Evolutionary conservation across 768 basidiomycete genomes (phyloP).

Genomic region (Agrocybe pediades): DNA sequence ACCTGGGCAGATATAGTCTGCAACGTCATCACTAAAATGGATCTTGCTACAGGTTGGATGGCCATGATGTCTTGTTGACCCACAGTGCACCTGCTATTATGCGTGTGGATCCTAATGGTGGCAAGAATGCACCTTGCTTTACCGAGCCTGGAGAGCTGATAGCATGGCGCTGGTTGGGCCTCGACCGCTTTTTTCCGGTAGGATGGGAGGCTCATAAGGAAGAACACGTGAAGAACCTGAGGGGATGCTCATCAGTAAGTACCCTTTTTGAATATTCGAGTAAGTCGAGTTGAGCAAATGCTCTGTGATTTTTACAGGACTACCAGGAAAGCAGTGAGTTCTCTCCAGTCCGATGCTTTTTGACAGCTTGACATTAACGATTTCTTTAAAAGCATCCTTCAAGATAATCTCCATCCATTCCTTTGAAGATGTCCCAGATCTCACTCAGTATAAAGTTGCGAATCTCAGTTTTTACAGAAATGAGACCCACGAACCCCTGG

Average conservation of each 20-base stretch:
- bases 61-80: constrained; percentile 56
- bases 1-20: too few species aligned
- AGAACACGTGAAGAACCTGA: constrained; percentile 35
- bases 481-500: constrained; percentile 51
- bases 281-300: too few species aligned
- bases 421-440: constrained; percentile 37
- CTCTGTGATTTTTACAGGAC: constrained; percentile 56
- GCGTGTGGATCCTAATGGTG: constrained; percentile 25
- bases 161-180: constrained; percentile 70
- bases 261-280: too few species aligned
- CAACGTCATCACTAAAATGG: too few species aligned
- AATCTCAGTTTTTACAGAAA: constrained; percentile 46
- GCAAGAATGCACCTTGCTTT: constrained; percentile 27
- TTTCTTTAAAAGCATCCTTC: constrained; percentile 55
- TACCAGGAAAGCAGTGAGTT: constrained; percentile 74
- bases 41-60: constrained; percentile 47
- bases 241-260: constrained; percentile 66
- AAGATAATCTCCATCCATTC: constrained; percentile 55
- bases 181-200: constrained; percentile 65
- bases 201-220: constrained; percentile 24
- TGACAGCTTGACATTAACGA: not conserved
- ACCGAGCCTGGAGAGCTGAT: constrained; percentile 52
- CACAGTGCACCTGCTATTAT: constrained; percentile 57
- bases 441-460: constrained; percentile 30
- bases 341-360: not conserved